Base-by-base conservation (phyloP, 352 stramenopile genomes). In the Hyaloperonospora brassicae region DNA sequence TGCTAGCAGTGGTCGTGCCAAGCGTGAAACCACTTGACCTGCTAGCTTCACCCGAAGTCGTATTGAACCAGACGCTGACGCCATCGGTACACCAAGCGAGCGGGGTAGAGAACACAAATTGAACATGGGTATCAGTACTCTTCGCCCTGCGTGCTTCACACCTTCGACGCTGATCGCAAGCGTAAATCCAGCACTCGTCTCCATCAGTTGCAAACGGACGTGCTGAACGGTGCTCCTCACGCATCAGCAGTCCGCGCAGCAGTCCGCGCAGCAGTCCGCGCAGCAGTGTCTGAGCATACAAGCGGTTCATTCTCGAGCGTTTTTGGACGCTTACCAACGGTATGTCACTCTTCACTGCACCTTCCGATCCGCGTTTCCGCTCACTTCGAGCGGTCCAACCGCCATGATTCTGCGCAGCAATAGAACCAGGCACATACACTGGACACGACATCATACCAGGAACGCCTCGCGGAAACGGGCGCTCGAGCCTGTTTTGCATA, bases 31-130 rank as follows among this genome's bases (percentile, higher is more conserved):
- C 63, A 56, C 24, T 23, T 1, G 55, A 57, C 2, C 34, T 13
- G 40, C 24, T 48, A 5, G 24, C 14, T 30, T 42, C 35, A 34
- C 36, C 10, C 36, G 40, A 46, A 14, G 41, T 23, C 23, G 41
- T 5, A 17, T 31, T 10, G 50, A 22, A 11, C 50, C 31, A 8
- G 54, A 25, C 41, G 21, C 21, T n/a, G 51, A 57, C 2, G 57
- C 25, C 34, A 47, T 50, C 30, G 53, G 4, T 2, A 56, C 54
- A 17, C 61, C 60, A 65, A 74, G 71, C 12, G 64, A 64, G 66
- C 2, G 82, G 72, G 8, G 78, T 70, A 41, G 82, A 89, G 52
- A 92, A 90, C 45, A 74, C 59, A 47, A 82, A 89, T 34, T 63
- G 58, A 11, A 88, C 67, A 13, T 44, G 63, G 21, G 48, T 65